Evolutionary conservation across 2,329 filamentous ascomycete species (phyloP), one percentile per base, ranked within the genome.

Genomic region (Verticillium klebahnii): DNA sequence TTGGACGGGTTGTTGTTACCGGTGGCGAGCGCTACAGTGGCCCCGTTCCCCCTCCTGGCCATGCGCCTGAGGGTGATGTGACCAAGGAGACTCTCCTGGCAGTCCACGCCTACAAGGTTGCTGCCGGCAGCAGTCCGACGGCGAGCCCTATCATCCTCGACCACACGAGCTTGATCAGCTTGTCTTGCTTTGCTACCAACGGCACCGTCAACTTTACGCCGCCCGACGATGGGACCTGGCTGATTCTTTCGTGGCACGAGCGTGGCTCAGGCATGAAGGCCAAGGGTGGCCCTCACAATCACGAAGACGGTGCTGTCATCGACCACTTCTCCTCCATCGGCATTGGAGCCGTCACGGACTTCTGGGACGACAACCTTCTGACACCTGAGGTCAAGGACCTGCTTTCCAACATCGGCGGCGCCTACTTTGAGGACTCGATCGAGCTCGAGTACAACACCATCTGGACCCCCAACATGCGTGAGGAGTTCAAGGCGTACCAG

Each of bases 391-490:
- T 62, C 29, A 63, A 61, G 25, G 25, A 40, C n/a, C 19, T 59
- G 6, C 57, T 63, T 14, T 56, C 61, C 6, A 23, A 57, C 5
- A 63, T 63, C 23, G 60, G 60, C 5, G 62, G 62, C 17, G 60
- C 62, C 32, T 63, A 57, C 60, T 63, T 63, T 36, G 62, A 63
- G 62, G 62, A 63, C 39, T 63, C 62, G 19, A 61, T 63, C 50
- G 62, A 63, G 39, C 60, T 63, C 34, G 60, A 61, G 50, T 61
- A 61, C 57, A 61, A 52, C 45, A 63, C 62, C 4, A 34, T 61
- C 23, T 63, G 62, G 62, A 57, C 62, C 14, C 57, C 56, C 14
- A 23, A 40, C n/a, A 31, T 63, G 15, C 45, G 60, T 4, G 23
- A 29, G 15, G 60, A 61, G 57, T 63, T 63, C 60, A 61, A 61